These are phyloP conservation scores for Epicoccum nigrum DNA, from an alignment of 2,329 filamentous ascomycete species.

Conservation along the genomic window DNA sequence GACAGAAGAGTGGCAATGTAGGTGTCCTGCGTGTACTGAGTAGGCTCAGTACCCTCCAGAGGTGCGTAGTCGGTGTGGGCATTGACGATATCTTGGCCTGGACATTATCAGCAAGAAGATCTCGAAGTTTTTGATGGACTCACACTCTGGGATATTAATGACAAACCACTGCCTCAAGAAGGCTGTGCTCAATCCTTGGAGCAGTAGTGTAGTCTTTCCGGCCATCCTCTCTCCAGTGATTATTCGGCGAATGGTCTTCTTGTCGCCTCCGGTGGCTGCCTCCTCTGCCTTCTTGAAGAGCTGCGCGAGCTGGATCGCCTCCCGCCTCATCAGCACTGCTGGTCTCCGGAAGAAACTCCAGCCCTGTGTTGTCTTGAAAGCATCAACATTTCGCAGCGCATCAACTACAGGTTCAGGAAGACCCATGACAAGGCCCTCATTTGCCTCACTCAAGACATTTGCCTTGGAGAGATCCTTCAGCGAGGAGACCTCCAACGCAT, in stretches of 20 bases:
- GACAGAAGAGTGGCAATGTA: conserved; percentile 78
- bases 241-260: conserved; percentile 67
- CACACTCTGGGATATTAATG: conserved; percentile 87
- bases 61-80: conserved; percentile 81
- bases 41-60: conserved; percentile 61
- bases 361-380: conserved; percentile 87
- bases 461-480: conserved; percentile 68
- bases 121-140: conserved; percentile 26
- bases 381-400: conserved; percentile 79
- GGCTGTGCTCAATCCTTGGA: conserved; percentile 83
- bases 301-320: conserved; percentile 75
- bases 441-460: conserved; percentile 48
- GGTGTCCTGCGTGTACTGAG: conserved; percentile 75
- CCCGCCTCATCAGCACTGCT: conserved; percentile 75
- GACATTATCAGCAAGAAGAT: conserved; percentile 20
- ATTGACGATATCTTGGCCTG: conserved; percentile 80
- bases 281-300: conserved; percentile 59
- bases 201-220: conserved; percentile 85
- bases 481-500: conserved; percentile 78
- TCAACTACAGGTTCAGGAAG: conserved; percentile 75
- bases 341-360: conserved; percentile 88
- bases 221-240: conserved; percentile 74
- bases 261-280: conserved; percentile 56
- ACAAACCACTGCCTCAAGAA: conserved; percentile 88
- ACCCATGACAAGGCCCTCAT: conserved; percentile 70